Percentiles rank a stretch among this genome's conserved stretches.
These are phyloP conservation scores for Plantago coronopus DNA, from an alignment of 305 asterid genomes.

Conservation along the genomic window DNA sequence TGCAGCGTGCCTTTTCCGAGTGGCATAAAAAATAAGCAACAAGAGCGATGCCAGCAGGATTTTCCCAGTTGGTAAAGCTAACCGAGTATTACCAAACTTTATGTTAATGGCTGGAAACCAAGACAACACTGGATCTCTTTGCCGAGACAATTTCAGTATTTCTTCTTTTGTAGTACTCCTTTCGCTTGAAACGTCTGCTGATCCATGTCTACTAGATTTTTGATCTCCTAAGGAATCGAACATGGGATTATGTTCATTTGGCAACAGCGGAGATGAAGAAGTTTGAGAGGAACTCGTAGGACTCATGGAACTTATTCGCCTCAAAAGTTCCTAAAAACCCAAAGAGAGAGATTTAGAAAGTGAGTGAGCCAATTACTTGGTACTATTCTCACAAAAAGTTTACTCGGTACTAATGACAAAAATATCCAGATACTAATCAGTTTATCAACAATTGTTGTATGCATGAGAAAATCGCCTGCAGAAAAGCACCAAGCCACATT, in stretches of 20 bases:
- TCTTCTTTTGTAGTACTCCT: slow-evolving; percentile 45
- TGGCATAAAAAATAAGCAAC: slow-evolving; percentile 38
- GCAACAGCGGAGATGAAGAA: slow-evolving; percentile 33
- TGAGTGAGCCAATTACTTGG: not conserved
- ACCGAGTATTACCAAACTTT: slow-evolving; percentile 48
- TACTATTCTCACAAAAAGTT: no score
- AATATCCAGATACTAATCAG: not conserved
- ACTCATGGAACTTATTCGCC: slow-evolving; percentile 60
- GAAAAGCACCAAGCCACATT: slow-evolving; percentile 14
- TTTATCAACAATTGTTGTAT: not conserved
- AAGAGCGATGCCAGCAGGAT: slow-evolving; percentile 46
- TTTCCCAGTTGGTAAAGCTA: slow-evolving; percentile 60
- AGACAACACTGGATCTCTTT: slow-evolving; percentile 43
- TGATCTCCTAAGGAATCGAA: slow-evolving; percentile 33
- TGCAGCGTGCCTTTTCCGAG: slow-evolving; percentile 55
- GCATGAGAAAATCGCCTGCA: not conserved
- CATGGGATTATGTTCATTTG: slow-evolving; percentile 29
- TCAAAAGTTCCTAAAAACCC: slow-evolving; percentile 60
- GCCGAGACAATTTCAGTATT: slow-evolving; percentile 47
- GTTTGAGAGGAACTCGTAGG: slow-evolving; percentile 48
- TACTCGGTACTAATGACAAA: no score
- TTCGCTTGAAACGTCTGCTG: slow-evolving; percentile 22
- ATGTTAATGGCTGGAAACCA: slow-evolving; percentile 65
- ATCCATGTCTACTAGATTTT: slow-evolving; percentile 28
- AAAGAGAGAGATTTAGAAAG: slow-evolving; percentile 14